Base-by-base conservation (phyloP, 805 yeast genomes). In the Saturnispora silvae region DNA sequence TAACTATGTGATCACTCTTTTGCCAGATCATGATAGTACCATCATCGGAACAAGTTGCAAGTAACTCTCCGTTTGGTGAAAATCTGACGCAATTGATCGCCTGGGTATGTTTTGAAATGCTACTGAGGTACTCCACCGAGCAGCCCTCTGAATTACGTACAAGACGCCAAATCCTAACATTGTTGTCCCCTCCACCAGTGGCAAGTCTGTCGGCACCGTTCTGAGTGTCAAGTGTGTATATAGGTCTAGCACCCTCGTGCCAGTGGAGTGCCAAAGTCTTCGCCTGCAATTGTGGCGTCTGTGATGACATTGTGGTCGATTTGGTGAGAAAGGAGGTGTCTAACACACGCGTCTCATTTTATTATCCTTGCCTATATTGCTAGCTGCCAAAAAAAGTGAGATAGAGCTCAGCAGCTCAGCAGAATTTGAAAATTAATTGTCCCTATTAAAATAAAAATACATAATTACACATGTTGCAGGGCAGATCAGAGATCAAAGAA, bases 41-140 rank as follows among this genome's bases (percentile, higher is more conserved):
- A 56, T 92, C 98, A 53, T 92, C 99, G 3, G 96, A 94, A 0
- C 95, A 96, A 0, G 89, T 71, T 0, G 97, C 97, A 17, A 92
- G 61, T 5, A 69, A 45, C 34, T 70, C 66, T 1, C 96, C 96
- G 3, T 56, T 59, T 2, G 79, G 76, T 50, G 74, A 78, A 53
- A 87, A 92, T 35, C 95, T 62, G 4, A 84, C 95, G 24, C 76
- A 87, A 52, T 92, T 92, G 16, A 92, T 96, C 0, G 97, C 96
- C 54, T 86, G 95, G 2, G 92, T 82, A 54, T 92, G 98, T 48
- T 85, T 86, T 3, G 80, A 58, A 35, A 92, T 65, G 0, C 96
- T 84, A 14, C 92, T 72, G 20, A 86, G 61, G 54, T 86, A 89
- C 42, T 77, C 81, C 9, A 56, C 49, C n/a, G 47, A 48, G 4